A percentile compares a stretch with the other conserved stretches of the same genome.
Evolutionary conservation across 1,284 basidiomycete genomes (phyloP).

Genomic region (Melampsora abietis-canadensis): DNA sequence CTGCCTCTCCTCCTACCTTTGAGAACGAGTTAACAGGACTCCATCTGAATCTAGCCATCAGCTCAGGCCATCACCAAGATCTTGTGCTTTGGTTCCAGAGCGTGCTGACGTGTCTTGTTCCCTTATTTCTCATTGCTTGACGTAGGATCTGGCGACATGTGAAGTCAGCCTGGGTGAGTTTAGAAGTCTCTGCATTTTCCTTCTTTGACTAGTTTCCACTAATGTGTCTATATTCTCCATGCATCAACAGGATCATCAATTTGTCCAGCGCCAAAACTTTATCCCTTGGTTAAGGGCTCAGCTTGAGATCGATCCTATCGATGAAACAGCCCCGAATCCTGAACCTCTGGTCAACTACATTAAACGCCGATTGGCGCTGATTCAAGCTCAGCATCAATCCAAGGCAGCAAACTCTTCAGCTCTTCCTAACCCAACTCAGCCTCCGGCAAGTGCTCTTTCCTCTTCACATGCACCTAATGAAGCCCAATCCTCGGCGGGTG

Average conservation of each 20-base stretch:
- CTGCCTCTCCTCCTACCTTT: too few species aligned
- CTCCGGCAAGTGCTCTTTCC: too few species aligned
- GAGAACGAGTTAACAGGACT: too few species aligned
- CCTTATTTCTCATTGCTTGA: background rate
- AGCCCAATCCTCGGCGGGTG: too few species aligned
- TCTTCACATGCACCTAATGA: too few species aligned
- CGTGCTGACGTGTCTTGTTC: too few species aligned
- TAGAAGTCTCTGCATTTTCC: background rate
- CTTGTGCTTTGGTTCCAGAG: too few species aligned
- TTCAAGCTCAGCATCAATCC: constrained; percentile 22
- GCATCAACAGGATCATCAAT: constrained; percentile 36
- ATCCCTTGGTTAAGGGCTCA: constrained; percentile 41
- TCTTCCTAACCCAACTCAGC: constrained; percentile 1
- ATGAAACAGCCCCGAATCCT: constrained; percentile 20
- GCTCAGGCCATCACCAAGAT: too few species aligned
- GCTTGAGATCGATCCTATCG: constrained; percentile 33
- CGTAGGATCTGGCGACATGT: constrained; percentile 41
- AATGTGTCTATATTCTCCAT: background rate
- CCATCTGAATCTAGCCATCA: too few species aligned
- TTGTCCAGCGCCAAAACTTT: constrained; percentile 38
- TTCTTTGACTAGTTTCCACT: background rate
- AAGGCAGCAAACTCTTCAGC: constrained; percentile 1
- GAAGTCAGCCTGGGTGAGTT: constrained; percentile 38
- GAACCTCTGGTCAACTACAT: constrained; percentile 33
- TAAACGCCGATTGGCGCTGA: constrained; percentile 36